Conservation (phyloP, 108 stramenopile genomes). For the Asterionellopsis glacialis region DNA sequence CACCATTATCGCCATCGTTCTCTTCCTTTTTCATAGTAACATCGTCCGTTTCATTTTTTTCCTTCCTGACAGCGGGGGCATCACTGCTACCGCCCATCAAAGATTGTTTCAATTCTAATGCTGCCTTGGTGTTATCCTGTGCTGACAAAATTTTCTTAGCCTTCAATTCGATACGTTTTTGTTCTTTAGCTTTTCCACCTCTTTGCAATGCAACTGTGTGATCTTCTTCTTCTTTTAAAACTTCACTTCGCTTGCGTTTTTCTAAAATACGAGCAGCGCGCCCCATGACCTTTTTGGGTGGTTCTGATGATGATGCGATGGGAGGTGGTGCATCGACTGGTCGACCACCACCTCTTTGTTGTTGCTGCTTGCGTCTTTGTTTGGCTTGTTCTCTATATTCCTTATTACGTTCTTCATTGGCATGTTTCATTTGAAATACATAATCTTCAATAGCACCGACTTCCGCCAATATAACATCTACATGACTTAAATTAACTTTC, state of each 20-base stretch:
- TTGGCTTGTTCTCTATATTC: slow-evolving; percentile 39
- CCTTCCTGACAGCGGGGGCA: slow-evolving; percentile 7
- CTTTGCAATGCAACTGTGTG: slow-evolving; percentile 27
- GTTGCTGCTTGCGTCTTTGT: slow-evolving; percentile 30
- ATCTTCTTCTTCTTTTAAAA: slow-evolving; percentile 7
- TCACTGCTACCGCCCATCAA: slow-evolving; percentile 23
- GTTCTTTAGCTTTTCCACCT: slow-evolving; percentile 41
- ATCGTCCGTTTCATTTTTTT: slow-evolving; percentile 13
- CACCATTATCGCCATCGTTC: too few species aligned
- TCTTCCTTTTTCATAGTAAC: slow-evolving; percentile 11
- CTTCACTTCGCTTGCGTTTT: slow-evolving; percentile 7
- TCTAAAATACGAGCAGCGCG: slow-evolving; percentile 72
- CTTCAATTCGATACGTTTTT: slow-evolving; percentile 43
- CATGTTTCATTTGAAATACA: slow-evolving; percentile 90
- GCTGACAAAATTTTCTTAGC: slow-evolving; percentile 21
- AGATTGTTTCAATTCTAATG: slow-evolving; percentile 53
- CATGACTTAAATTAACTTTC: slow-evolving; percentile 81
- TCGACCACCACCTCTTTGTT: slow-evolving; percentile 14
- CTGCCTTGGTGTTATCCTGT: slow-evolving; percentile 62
- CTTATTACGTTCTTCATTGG: slow-evolving; percentile 74
- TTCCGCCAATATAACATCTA: slow-evolving; percentile 90
- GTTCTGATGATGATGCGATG: background rate
- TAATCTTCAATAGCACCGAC: slow-evolving; percentile 96
- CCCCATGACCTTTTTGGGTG: slow-evolving; percentile 36
- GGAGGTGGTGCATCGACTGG: slow-evolving; percentile 16